phyloP scores from a whole-genome alignment of 2,329 filamentous ascomycete genomes.

The Annulohypoxylon truncatum region DNA sequence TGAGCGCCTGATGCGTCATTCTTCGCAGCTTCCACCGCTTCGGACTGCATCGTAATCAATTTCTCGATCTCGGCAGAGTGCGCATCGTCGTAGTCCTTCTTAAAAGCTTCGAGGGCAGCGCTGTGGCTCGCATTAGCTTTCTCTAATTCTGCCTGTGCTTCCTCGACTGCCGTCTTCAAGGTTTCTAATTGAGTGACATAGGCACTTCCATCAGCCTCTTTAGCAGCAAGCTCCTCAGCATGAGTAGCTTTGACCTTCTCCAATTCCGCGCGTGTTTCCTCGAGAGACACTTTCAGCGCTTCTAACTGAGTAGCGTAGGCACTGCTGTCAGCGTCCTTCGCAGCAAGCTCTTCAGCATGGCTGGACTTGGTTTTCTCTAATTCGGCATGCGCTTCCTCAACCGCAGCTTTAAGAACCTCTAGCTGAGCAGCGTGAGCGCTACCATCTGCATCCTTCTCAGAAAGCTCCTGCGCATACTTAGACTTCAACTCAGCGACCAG shows the following conservation, averaged over 20 bases:
- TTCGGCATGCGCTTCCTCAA: constrained; percentile 48
- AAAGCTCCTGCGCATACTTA: constrained; percentile 51
- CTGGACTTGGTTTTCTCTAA: constrained; percentile 43
- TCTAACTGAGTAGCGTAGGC: constrained; percentile 54
- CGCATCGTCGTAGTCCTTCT: constrained; percentile 55
- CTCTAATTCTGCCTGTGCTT: constrained; percentile 49
- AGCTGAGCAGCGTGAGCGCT: constrained; percentile 53
- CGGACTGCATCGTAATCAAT: constrained; percentile 56
- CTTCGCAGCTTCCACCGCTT: constrained; percentile 60
- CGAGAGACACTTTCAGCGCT: constrained; percentile 51
- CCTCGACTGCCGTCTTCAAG: constrained; percentile 46
- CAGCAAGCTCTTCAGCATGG: constrained; percentile 49
- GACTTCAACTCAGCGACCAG: constrained; percentile 55
- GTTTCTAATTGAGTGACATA: constrained; percentile 46
- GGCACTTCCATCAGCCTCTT: constrained; percentile 41
- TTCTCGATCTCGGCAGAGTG: constrained; percentile 61
- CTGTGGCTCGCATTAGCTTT: constrained; percentile 52
- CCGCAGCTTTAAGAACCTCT: constrained; percentile 50
- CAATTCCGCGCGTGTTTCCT: constrained; percentile 49
- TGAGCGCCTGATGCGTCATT: constrained; percentile 52
- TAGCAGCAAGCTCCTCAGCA: constrained; percentile 43
- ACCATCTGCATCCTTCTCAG: constrained; percentile 51
- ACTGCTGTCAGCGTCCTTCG: constrained; percentile 50
- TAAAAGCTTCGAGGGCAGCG: constrained; percentile 53
- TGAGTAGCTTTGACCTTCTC: constrained; percentile 46